phyloP scores from a whole-genome alignment of 495 filamentous ascomycete species.

The Chaetomium cochliodes region DNA sequence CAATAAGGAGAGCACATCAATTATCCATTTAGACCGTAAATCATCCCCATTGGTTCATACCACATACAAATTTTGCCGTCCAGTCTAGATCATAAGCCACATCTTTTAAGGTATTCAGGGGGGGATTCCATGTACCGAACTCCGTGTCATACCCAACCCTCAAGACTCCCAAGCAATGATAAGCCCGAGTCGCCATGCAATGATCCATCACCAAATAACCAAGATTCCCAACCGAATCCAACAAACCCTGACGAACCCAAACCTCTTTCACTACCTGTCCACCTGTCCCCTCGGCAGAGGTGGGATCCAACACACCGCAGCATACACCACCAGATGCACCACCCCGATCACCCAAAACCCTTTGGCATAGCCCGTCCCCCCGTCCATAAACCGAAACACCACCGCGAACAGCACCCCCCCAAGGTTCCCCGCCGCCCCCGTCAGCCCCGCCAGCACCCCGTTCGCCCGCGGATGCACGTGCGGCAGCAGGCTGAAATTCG shows the following conservation, averaged over 20 bases:
- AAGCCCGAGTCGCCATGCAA: too few relatives aligned
- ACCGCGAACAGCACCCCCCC: slow-evolving; percentile 87
- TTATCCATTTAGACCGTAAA: too few relatives aligned
- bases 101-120: neutral
- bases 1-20: too few relatives aligned
- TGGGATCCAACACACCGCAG: slow-evolving; percentile 66
- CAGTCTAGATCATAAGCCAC: too few relatives aligned
- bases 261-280: slow-evolving; percentile 5
- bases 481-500: slow-evolving; percentile 80
- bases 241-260: neutral
- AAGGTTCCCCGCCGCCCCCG: slow-evolving; percentile 77
- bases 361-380: slow-evolving; percentile 61
- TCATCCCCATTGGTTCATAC: too few relatives aligned
- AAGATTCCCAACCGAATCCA: neutral
- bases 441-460: slow-evolving; percentile 69
- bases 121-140: neutral
- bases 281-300: slow-evolving; percentile 59
- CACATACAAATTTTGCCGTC: too few relatives aligned
- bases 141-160: neutral
- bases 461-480: slow-evolving; percentile 74
- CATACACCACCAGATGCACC: slow-evolving; percentile 62
- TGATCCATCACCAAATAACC: neutral
- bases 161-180: too few relatives aligned
- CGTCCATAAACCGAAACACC: slow-evolving; percentile 71
- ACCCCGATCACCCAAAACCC: slow-evolving; percentile 77